phyloP scores from a whole-genome alignment of 108 stramenopile species.

The Conticribra guillardii region DNA sequence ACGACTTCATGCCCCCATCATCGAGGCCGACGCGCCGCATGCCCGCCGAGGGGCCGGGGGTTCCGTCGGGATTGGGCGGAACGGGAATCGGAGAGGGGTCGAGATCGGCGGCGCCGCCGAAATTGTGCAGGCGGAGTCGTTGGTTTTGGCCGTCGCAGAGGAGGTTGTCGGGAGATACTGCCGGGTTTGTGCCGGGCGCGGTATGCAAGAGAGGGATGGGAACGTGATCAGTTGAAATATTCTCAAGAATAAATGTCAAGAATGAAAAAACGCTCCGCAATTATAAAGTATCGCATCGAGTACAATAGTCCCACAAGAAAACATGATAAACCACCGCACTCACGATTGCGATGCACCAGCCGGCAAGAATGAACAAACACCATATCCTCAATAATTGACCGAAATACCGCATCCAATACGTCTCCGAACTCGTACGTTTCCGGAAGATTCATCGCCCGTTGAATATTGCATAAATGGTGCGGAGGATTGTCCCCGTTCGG shows the following conservation, averaged over 20 bases:
- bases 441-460: slow-evolving; percentile 51
- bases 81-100: slow-evolving; percentile 35
- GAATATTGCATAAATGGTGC: slow-evolving; percentile 51
- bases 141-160: slow-evolving; percentile 41
- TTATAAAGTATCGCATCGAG: too few species aligned
- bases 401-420: slow-evolving; percentile 54
- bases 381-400: slow-evolving; percentile 55
- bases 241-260: too few species aligned
- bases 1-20: slow-evolving; percentile 41
- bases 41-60: too few species aligned
- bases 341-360: slow-evolving; percentile 76
- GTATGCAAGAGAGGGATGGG: too few species aligned
- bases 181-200: too few species aligned
- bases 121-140: slow-evolving; percentile 66
- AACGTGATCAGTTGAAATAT: too few species aligned
- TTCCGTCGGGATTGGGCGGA: slow-evolving; percentile 20
- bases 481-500: slow-evolving; percentile 32
- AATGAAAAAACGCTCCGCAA: too few species aligned
- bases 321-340: slow-evolving; percentile 1
- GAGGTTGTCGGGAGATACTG: slow-evolving; percentile 69
- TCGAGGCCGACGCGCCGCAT: slow-evolving; percentile 58
- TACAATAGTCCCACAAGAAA: too few species aligned
- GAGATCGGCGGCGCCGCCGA: slow-evolving; percentile 83
- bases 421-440: slow-evolving; percentile 53
- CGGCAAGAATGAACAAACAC: slow-evolving; percentile 55